A percentile compares a stretch with the other conserved stretches of the same genome.
phyloP scores from a whole-genome alignment of 768 basidiomycete species.

The Boletus coccyginus region DNA sequence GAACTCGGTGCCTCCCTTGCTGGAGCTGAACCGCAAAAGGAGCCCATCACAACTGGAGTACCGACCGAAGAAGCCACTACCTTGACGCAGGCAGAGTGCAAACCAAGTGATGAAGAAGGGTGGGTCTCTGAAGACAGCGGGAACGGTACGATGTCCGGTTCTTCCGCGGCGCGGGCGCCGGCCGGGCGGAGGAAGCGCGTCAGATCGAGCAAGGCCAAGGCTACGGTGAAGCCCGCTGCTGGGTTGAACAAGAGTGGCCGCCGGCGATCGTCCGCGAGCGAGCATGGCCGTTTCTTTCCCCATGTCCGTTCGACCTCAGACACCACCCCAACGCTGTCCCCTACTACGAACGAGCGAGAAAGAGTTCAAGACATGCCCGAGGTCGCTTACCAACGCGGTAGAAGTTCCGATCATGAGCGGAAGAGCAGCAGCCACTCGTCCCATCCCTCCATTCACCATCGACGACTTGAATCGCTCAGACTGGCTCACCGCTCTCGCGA shows the following conservation, averaged over 20 bases:
- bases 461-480: slow-evolving; percentile 30
- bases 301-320: background rate
- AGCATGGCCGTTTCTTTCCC: slow-evolving; percentile 5
- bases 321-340: background rate
- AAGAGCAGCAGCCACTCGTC: slow-evolving; percentile 12
- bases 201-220: slow-evolving; percentile 23
- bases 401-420: slow-evolving; percentile 15
- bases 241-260: slow-evolving; percentile 10
- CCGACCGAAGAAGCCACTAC: slow-evolving; percentile 4
- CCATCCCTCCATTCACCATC: slow-evolving; percentile 26
- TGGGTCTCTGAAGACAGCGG: slow-evolving; percentile 61
- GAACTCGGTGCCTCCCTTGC: slow-evolving; percentile 18
- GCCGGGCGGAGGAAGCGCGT: slow-evolving; percentile 23
- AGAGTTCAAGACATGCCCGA: slow-evolving; percentile 2
- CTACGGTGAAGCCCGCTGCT: background rate
- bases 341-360: slow-evolving; percentile 4
- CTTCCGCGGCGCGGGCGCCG: slow-evolving; percentile 4
- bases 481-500: slow-evolving; percentile 31
- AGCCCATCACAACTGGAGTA: background rate
- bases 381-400: slow-evolving; percentile 21
- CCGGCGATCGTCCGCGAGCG: slow-evolving; percentile 13
- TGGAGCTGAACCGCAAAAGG: slow-evolving; percentile 13
- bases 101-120: slow-evolving; percentile 50
- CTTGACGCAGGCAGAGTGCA: slow-evolving; percentile 9
- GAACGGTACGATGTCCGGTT: slow-evolving; percentile 12